Evolutionary conservation across 371 early-diverging fungal species (phyloP), one percentile per base, ranked within the genome.

Genomic region (Mucor circinelloides): DNA sequence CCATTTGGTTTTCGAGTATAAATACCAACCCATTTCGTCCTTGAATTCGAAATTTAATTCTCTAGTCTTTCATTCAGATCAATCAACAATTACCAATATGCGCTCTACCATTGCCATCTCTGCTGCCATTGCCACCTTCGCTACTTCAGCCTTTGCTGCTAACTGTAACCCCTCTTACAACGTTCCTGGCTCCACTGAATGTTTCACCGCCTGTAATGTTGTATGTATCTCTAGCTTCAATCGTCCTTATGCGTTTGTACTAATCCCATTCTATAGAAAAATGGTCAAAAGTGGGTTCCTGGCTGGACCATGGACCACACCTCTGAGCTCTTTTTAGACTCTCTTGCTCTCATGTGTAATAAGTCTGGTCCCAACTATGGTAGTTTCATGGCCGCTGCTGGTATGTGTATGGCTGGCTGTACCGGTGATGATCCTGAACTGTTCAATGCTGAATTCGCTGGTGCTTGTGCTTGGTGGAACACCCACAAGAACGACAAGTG

Each of bases 321-420:
- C 17, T 78, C 76, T 23, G 60, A 68, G 2, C 64, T 70, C 34
- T 78, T 76, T 61, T 58, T 80, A 27, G 52, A 72, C 28, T 81
- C 79, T 19, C 68, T 78, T 32, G 34, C 68, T 17, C 64, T 69
- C 31, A 65, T 71, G 65, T 78, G 76, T 56, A 67, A 81, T 30
- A 60, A 68, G 30, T 57, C 69, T 12, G 64, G 74, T 7, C 27
- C 67, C 27, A 76, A 74, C 61, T 76, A 76, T 42, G 42, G 23
- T 9, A 56, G 67, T 19, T 81, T 78, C 64, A 78, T 78, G 79
- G 74, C 73, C n/a, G 56, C 67, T 19, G 73, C 77, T 44, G 79
- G 81, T 27, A 76, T 74, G 28, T 81, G 81, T 69, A 74, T 76
- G 74, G 68, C 63, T 36, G 63, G 59, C 1, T 81, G 81, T 62